Percentiles rank a stretch among this genome's conserved stretches.
phyloP scores from a whole-genome alignment of 345 rosid genomes.

The Pelargonium nanum region DNA sequence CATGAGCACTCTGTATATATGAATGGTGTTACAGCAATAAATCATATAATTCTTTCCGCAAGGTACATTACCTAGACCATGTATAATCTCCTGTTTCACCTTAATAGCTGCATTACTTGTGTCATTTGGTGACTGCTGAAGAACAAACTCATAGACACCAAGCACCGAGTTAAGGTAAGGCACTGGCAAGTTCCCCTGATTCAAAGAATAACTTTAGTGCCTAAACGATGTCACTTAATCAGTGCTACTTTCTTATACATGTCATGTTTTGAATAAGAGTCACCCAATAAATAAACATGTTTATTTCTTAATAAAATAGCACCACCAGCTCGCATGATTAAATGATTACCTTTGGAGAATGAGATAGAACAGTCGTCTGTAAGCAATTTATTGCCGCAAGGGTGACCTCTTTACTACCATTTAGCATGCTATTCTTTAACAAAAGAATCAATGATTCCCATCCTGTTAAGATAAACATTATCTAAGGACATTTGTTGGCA shows the following conservation, averaged over 20 bases:
- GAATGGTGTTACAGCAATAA: not conserved
- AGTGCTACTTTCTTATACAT: not conserved
- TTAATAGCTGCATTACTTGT: constrained; percentile 46
- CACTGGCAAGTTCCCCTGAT: constrained; percentile 63
- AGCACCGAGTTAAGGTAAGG: constrained; percentile 71
- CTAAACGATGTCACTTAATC: not conserved
- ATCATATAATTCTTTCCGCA: not conserved
- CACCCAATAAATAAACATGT: not conserved
- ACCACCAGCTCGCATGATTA: not conserved
- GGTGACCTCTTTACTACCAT: constrained; percentile 88
- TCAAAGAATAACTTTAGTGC: constrained; percentile 10
- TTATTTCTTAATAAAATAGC: constrained; percentile 2
- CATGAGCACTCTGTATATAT: too few species aligned
- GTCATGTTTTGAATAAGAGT: not conserved
- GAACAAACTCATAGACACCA: constrained; percentile 69
- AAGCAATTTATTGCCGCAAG: constrained; percentile 86
- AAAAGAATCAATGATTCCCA: constrained; percentile 83
- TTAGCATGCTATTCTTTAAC: constrained; percentile 64
- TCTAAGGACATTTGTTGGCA: not conserved
- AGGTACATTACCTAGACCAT: constrained; percentile 63
- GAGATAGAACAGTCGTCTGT: constrained; percentile 72
- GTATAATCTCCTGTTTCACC: constrained; percentile 89
- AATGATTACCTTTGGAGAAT: constrained; percentile 59
- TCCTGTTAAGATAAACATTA: constrained; percentile 32
- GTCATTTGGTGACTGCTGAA: constrained; percentile 60